phyloP scores from a whole-genome alignment of 257 asterid genomes.

The Petunia secreta region DNA sequence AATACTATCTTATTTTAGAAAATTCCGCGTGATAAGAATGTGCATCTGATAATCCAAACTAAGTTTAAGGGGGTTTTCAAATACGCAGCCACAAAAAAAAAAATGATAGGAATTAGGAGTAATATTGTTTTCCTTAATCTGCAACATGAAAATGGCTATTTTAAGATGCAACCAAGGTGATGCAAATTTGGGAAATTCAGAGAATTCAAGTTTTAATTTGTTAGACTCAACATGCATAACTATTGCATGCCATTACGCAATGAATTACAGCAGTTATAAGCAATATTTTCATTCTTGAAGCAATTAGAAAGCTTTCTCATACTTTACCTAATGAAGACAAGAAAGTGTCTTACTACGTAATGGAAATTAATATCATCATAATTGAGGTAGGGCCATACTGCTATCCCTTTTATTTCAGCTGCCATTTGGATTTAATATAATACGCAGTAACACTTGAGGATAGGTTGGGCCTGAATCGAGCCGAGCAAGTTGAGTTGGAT shows the following conservation, averaged over 20 bases:
- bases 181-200: neutral
- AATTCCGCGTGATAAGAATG: too few species aligned
- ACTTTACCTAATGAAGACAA: neutral
- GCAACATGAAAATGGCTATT: neutral
- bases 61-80: too few species aligned
- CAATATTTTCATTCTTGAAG: constrained; percentile 5
- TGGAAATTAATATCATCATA: neutral
- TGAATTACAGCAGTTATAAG: neutral
- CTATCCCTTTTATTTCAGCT: neutral
- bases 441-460: too few species aligned
- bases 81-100: neutral
- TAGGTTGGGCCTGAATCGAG: too few species aligned
- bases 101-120: neutral
- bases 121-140: neutral
- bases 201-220: neutral
- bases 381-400: neutral
- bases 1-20: too few species aligned
- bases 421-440: neutral
- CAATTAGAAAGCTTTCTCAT: neutral
- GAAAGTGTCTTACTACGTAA: neutral
- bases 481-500: too few species aligned
- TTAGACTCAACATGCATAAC: neutral
- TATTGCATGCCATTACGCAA: neutral
- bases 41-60: too few species aligned
- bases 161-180: neutral